Conservation (phyloP, 140 eudicot genomes). For the Senecio squalidus region DNA sequence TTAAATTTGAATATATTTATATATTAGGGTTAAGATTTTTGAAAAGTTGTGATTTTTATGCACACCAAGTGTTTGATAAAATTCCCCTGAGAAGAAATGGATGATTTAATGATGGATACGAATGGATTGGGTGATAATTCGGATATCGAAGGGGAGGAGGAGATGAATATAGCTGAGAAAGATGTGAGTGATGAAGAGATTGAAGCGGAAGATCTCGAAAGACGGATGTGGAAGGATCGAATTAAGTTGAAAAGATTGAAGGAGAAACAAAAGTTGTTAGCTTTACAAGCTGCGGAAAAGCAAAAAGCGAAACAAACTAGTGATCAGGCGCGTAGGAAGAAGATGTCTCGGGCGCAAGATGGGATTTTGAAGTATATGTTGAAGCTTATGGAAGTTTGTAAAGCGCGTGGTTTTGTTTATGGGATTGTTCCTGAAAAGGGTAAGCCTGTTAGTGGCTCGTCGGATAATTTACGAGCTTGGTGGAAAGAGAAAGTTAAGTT, state of each 20-base stretch:
- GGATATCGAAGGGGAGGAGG: conserved; percentile 64
- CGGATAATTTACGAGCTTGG: conserved; percentile 74
- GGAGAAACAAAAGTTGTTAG: conserved; percentile 51
- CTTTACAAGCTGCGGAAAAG: conserved; percentile 50
- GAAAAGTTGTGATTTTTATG: conserved; percentile 2
- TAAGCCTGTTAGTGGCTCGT: conserved; percentile 68
- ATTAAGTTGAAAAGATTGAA: conserved; percentile 55
- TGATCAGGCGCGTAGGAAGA: conserved; percentile 75
- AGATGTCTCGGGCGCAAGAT: conserved; percentile 80
- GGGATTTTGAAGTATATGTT: conserved; percentile 76
- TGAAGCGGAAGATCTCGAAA: conserved; percentile 55
- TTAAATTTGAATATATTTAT: no score
- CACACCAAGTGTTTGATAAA: conserved; percentile 16
- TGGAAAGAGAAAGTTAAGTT: conserved; percentile 81
- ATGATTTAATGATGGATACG: conserved; percentile 34
- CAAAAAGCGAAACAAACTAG: conserved; percentile 44
- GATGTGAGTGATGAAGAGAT: conserved; percentile 77
- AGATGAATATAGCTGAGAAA: conserved; percentile 52
- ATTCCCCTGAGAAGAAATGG: conserved; percentile 26
- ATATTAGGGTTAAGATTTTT: neutral
- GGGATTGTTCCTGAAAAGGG: conserved; percentile 79
- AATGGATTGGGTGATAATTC: conserved; percentile 43
- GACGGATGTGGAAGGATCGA: conserved; percentile 73
- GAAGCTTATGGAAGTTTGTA: conserved; percentile 78
- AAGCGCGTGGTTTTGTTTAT: conserved; percentile 72